A percentile compares a stretch with the other conserved stretches of the same genome.
Conservation (phyloP, 441 rosid genomes). For the Manihot esculenta region DNA sequence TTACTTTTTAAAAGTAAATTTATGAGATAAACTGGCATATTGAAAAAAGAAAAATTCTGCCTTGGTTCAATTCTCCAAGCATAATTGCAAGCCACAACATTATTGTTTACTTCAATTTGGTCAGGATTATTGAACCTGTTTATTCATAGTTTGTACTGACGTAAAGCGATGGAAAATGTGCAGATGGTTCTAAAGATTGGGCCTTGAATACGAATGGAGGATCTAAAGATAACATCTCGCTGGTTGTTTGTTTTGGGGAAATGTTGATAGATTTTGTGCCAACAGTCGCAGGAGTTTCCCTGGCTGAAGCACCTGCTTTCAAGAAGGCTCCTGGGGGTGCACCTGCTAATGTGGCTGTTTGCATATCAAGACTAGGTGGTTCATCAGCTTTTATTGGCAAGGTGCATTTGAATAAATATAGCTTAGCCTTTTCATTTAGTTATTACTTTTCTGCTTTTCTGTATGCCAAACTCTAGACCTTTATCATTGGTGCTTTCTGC, state of each 20-base stretch:
- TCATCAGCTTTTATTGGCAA: constrained; percentile 95
- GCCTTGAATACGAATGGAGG: constrained; percentile 25
- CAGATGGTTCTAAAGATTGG: constrained; percentile 46
- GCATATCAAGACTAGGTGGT: constrained; percentile 86
- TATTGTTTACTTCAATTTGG: constrained; percentile 3
- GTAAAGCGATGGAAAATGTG: constrained; percentile 20
- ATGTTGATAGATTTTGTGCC: constrained; percentile 98
- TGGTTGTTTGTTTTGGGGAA: constrained; percentile 91
- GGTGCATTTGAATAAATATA: constrained; percentile 43
- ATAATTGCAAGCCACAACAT: neutral
- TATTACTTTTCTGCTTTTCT: neutral
- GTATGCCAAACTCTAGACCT: neutral
- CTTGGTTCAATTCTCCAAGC: neutral
- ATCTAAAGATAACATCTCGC: constrained; percentile 28
- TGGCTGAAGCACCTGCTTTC: constrained; percentile 97
- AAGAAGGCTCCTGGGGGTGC: constrained; percentile 99
- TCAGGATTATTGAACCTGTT: neutral
- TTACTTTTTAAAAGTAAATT: too few species aligned
- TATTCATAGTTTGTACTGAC: constrained; percentile 16
- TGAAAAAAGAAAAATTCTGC: too few species aligned
- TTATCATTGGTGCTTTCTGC: constrained; percentile 18
- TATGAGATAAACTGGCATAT: too few species aligned
- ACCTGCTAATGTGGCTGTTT: constrained; percentile 98
- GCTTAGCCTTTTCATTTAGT: neutral
- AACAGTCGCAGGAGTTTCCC: constrained; percentile 81